A percentile compares a stretch with the other conserved stretches of the same genome.
Evolutionary conservation across 768 basidiomycete genomes (phyloP).

Genomic region (Epithele typhae): DNA sequence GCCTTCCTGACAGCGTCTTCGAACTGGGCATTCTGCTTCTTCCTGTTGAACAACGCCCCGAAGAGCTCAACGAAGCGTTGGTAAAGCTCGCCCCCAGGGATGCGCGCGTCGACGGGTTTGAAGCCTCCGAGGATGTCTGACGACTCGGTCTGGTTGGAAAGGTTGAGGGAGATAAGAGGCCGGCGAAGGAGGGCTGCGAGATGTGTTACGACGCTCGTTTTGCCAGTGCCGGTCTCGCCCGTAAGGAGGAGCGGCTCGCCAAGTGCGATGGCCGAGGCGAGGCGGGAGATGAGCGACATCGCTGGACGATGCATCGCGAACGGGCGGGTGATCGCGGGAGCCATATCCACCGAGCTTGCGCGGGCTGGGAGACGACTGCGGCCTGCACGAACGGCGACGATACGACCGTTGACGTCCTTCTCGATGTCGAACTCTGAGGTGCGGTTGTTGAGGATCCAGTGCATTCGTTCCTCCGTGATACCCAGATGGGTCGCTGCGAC

Average conservation of each 20-base stretch:
- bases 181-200: constrained; percentile 74
- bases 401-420: constrained; percentile 59
- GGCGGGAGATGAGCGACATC: constrained; percentile 69
- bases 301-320: constrained; percentile 92
- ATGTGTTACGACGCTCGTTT: constrained; percentile 89
- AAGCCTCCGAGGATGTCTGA: constrained; percentile 93
- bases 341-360: constrained; percentile 32
- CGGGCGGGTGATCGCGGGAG: constrained; percentile 41
- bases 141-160: constrained; percentile 95
- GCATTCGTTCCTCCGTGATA: constrained; percentile 62
- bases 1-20: constrained; percentile 79
- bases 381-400: constrained; percentile 56
- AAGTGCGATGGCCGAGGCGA: constrained; percentile 67
- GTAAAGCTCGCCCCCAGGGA: constrained; percentile 70
- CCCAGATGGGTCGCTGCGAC: constrained; percentile 60
- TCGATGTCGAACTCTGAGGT: constrained; percentile 66
- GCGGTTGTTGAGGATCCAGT: constrained; percentile 65
- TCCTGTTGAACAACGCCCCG: constrained; percentile 80
- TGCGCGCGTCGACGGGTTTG: constrained; percentile 87
- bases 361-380: constrained; percentile 54
- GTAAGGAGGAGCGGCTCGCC: constrained; percentile 86
- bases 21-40: constrained; percentile 85
- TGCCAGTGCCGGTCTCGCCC: constrained; percentile 99
- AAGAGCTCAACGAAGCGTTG: constrained; percentile 77
- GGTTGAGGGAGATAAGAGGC: constrained; percentile 82